Conservation (phyloP, 495 filamentous ascomycete genomes). For the Lasiosphaeria miniovina region DNA sequence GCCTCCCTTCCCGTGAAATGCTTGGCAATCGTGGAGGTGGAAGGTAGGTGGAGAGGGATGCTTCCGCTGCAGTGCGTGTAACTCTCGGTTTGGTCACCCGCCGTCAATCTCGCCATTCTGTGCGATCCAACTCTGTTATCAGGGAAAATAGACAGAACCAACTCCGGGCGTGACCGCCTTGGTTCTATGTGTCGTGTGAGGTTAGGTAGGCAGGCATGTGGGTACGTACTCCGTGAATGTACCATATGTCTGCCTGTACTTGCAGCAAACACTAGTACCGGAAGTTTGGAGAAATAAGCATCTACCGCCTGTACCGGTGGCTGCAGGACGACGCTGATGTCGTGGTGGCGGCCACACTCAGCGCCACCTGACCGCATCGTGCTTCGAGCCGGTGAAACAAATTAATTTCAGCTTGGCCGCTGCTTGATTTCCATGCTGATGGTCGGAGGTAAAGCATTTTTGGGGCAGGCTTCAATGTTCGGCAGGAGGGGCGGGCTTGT, state of each 20-base stretch:
- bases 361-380: slow-evolving; percentile 5
- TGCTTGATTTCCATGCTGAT: too few species aligned
- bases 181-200: background rate
- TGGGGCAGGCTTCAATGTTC: too few species aligned
- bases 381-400: slow-evolving; percentile 8
- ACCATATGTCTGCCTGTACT: too few species aligned
- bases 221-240: too few species aligned
- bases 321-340: background rate
- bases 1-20: slow-evolving; percentile 13
- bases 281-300: too few species aligned
- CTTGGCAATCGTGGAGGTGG: slow-evolving; percentile 9
- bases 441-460: too few species aligned
- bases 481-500: too few species aligned
- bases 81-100: background rate
- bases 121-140: slow-evolving; percentile 3
- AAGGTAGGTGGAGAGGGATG: slow-evolving; percentile 5
- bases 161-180: background rate
- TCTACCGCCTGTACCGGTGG: too few species aligned
- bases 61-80: slow-evolving; percentile 1
- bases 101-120: background rate
- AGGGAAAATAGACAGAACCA: background rate
- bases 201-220: too few species aligned
- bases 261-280: too few species aligned
- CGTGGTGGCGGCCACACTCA: slow-evolving; percentile 5
- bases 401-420: slow-evolving; percentile 10